Base-by-base conservation (phyloP, 495 filamentous ascomycete species). In the Aeminium ludgeri region DNA sequence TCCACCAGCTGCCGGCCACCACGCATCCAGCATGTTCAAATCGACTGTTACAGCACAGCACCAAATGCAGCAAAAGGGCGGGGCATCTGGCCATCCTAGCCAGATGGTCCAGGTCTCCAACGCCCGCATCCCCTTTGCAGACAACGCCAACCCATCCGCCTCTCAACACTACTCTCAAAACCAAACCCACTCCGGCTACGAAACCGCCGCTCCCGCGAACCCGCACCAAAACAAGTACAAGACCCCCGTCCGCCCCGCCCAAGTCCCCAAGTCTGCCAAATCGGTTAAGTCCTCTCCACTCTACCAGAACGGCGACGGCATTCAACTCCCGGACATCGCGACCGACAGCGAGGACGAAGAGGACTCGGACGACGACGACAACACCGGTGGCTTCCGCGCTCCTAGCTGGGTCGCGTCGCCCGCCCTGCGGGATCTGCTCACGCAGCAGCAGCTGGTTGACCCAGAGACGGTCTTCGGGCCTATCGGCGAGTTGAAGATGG, bases 381-480 rank as follows among this genome's bases (percentile, higher is more conserved):
- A 30, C 30, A 38, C 33, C n/a, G 42, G 30, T 0, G 51, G 44
- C 12, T 73, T 82, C 44, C 64, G 65, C 15, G 66, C 81, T 6
- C 78, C 85, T 2, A 64, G 68, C 27, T 99, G 89, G 89, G 83
- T 81, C 4, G 75, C 91, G 50, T 76, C 82, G 1, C 86, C 86
- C 7, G 73, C 78, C 38, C 69, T 99, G 10, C 70, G 76, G 13
- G 60, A 64, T 25, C 62, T 79, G 32, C 66, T 96, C 6, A 61
- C 70, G 30, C 56, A 68, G 29, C 89, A 99, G 55, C 86, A 99
- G 55, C 66, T 72, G 13, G 67, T 82, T 42, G 83, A 96, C 55
- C 82, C 83, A 1, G 80, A 87, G 54, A 68, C 74, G 13, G 76
- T 99, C 27, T 99, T 99, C 54, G 89, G 89, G 1, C 79, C 82